These are phyloP conservation scores for Phytophthora pinifolia DNA, from an alignment of 352 stramenopile species.

Conservation along the genomic window DNA sequence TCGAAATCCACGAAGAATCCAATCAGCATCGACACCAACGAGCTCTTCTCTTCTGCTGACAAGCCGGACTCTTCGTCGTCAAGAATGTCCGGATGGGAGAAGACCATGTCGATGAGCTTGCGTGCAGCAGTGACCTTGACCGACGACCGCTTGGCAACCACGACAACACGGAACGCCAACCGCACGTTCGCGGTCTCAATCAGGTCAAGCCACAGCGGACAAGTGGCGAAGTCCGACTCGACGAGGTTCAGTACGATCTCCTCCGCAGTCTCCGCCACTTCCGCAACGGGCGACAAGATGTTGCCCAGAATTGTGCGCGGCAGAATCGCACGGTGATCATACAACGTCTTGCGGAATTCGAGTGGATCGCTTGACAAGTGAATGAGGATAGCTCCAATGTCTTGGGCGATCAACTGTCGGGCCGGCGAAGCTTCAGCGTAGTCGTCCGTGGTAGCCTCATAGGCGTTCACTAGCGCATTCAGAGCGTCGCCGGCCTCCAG, in stretches of 20 bases:
- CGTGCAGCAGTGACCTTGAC: slow-evolving; percentile 68
- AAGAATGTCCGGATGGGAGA: slow-evolving; percentile 54
- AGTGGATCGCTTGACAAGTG: slow-evolving; percentile 71
- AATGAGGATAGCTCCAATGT: slow-evolving; percentile 62
- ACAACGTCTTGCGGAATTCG: slow-evolving; percentile 81
- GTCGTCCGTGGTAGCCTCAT: slow-evolving; percentile 43
- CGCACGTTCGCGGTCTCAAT: slow-evolving; percentile 67
- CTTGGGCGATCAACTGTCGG: slow-evolving; percentile 43
- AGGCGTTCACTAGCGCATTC: slow-evolving; percentile 55
- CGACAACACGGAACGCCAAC: slow-evolving; percentile 59
- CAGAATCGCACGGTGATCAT: slow-evolving; percentile 60
- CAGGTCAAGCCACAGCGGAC: slow-evolving; percentile 75
- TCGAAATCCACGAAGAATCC: slow-evolving; percentile 74
- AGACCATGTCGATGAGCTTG: slow-evolving; percentile 82
- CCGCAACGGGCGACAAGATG: slow-evolving; percentile 49
- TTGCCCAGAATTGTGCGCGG: slow-evolving; percentile 63
- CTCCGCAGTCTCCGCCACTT: slow-evolving; percentile 62
- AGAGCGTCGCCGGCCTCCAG: slow-evolving; percentile 59
- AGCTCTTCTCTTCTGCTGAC: slow-evolving; percentile 47
- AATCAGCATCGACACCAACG: slow-evolving; percentile 71
- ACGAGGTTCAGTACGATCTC: slow-evolving; percentile 78
- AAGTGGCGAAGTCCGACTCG: slow-evolving; percentile 80
- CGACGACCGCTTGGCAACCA: slow-evolving; percentile 48
- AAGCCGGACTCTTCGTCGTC: slow-evolving; percentile 51
- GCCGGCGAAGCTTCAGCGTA: slow-evolving; percentile 36